A percentile compares a stretch with the other conserved stretches of the same genome.
Conservation (phyloP, 1,139 yeast species). For the Chernovozyma aurita region DNA sequence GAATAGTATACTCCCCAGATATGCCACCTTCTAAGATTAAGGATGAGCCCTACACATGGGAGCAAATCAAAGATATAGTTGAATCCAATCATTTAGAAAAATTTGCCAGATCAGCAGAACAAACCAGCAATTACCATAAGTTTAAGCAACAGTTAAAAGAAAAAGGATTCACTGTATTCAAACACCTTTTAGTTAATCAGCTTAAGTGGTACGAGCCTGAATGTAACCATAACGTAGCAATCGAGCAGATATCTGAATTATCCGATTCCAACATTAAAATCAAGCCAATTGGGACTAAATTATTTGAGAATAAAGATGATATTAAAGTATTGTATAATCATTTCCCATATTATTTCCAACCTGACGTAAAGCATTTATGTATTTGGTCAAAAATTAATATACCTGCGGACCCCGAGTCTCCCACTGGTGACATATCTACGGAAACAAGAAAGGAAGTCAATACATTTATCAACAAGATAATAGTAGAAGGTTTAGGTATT, state of each 20-base stretch:
- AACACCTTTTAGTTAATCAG: conserved; percentile 33
- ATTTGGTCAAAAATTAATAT: conserved; percentile 39
- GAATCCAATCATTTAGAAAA: conserved; percentile 30
- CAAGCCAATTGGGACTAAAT: conserved; percentile 15
- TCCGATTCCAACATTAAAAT: conserved; percentile 19
- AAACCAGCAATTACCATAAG: conserved; percentile 28
- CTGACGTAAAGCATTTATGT: conserved; percentile 35
- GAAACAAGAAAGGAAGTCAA: conserved; percentile 34
- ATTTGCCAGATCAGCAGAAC: conserved; percentile 35
- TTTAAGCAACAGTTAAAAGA: conserved; percentile 30
- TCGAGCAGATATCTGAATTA: conserved; percentile 15
- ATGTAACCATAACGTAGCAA: conserved; percentile 11
- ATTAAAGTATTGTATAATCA: conserved; percentile 35
- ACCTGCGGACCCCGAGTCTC: conserved; percentile 27
- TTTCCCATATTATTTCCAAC: conserved; percentile 40
- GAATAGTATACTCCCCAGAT: conserved; percentile 25
- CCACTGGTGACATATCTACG: conserved; percentile 42
- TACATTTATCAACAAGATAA: conserved; percentile 39
- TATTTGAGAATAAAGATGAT: conserved; percentile 20
- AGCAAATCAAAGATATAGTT: conserved; percentile 28
- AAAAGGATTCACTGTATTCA: conserved; percentile 26
- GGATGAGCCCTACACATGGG: conserved; percentile 31
- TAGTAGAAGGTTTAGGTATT: conserved; percentile 36
- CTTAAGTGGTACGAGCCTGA: conserved; percentile 29
- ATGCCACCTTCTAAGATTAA: conserved; percentile 42